Percentiles rank a stretch among this genome's conserved stretches.
Evolutionary conservation across 768 basidiomycete species (phyloP).

Genomic region (Psilocybe sp.): DNA sequence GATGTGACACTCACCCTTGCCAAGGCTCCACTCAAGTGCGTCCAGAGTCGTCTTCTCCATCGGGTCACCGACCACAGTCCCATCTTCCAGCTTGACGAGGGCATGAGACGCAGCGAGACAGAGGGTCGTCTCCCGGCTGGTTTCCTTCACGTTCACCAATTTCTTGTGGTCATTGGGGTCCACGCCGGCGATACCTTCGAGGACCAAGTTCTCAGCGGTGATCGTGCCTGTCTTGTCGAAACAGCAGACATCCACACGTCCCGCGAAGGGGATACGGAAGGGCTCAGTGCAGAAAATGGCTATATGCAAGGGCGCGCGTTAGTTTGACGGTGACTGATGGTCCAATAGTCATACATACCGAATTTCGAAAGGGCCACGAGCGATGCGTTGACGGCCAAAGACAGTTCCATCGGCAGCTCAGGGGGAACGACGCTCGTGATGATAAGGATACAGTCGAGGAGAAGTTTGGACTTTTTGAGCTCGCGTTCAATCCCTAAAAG

Average conservation of each 20-base stretch:
- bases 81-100: slow-evolving; percentile 90
- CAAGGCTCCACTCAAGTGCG: slow-evolving; percentile 84
- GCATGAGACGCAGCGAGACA: slow-evolving; percentile 96
- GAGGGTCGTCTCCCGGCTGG: slow-evolving; percentile 73
- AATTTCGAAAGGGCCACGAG: slow-evolving; percentile 91
- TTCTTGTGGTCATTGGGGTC: slow-evolving; percentile 54
- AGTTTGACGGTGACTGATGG: background rate
- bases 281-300: slow-evolving; percentile 99
- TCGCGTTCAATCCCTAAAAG: slow-evolving; percentile 80
- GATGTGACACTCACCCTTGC: slow-evolving; percentile 47
- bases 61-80: slow-evolving; percentile 91
- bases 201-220: slow-evolving; percentile 90
- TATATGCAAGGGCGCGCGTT: slow-evolving; percentile 24
- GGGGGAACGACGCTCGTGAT: slow-evolving; percentile 98
- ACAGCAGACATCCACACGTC: slow-evolving; percentile 96
- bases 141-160: slow-evolving; percentile 77
- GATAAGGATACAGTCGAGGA: slow-evolving; percentile 94
- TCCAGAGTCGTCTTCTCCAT: slow-evolving; percentile 98
- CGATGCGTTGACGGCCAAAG: slow-evolving; percentile 92
- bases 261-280: slow-evolving; percentile 95
- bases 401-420: slow-evolving; percentile 97
- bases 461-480: slow-evolving; percentile 90
- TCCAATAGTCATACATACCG: slow-evolving; percentile 49
- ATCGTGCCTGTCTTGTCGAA: slow-evolving; percentile 99
- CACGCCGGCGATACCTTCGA: slow-evolving; percentile 91